Evolutionary conservation across 208 protist species (phyloP), one percentile per base, ranked within the genome.

Genomic region (Strigomonas culicis): DNA sequence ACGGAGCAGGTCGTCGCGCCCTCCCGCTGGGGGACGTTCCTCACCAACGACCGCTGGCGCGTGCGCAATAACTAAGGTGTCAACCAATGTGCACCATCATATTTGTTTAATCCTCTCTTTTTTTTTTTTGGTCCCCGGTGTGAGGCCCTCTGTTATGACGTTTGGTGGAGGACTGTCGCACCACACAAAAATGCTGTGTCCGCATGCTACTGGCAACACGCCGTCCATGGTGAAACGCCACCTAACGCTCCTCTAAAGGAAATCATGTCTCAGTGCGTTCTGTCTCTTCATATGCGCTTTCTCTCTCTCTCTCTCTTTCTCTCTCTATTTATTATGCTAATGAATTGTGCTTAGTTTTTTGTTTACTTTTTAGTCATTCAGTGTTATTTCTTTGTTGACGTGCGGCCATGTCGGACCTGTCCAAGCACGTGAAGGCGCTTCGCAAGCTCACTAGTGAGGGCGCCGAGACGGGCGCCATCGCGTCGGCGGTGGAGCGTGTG

Each of bases 21-120:
- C 8, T 69, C 59, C 13, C 72, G 87, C 0, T 93, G 87, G 87
- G 87, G 87, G 15, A 82, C 71, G 1, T 89, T 93, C 47, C 27
- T 93, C 32, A 82, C 74, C 4, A 85, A 81, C 61, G 79, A 88
- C 30, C 68, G 72, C 30, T 93, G 87, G 87, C 72, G 79, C n/a
- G 76, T 66, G 0, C 77, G 87, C 21, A 75, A 39, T 39, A 39
- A 39, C 34, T 39, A 39, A 10, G 58, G 78, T 1, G 19, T 28
- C n/a, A 57, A 39, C 8, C 39, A n/a, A n/a, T n/a, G n/a, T n/a
- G n/a, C n/a, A n/a, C n/a, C n/a, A n/a, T n/a, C n/a, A n/a, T n/a
- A n/a, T n/a, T n/a, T n/a, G n/a, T n/a, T n/a, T n/a, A n/a, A 62
- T 17, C 21, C 34, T 44, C 27, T 44, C 30, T 53, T 28, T 53